phyloP scores from a whole-genome alignment of 306 rosid species.

The Cucurbita maxima region DNA sequence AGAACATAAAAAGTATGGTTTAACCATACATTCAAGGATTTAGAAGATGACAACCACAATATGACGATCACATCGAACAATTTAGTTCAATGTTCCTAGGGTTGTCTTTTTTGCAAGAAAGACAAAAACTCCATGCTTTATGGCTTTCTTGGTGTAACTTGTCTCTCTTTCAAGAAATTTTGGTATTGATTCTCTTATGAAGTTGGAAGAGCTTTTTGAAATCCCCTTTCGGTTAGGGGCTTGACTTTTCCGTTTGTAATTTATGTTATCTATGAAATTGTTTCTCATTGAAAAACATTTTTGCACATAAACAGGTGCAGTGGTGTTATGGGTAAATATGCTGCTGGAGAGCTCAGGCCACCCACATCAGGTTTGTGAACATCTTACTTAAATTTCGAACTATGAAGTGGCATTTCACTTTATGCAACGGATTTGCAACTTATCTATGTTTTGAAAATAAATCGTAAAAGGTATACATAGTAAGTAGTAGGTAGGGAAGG shows the following conservation, averaged over 20 bases:
- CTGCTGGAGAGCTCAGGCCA: constrained; percentile 96
- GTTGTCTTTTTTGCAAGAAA: not conserved
- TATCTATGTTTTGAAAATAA: not conserved
- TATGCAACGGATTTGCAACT: not conserved
- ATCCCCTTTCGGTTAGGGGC: not conserved
- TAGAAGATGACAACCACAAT: too few relatives aligned
- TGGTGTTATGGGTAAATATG: constrained; percentile 98
- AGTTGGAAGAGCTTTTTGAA: not conserved
- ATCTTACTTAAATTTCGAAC: not conserved
- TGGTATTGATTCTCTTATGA: not conserved
- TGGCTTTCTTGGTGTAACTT: not conserved
- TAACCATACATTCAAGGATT: not conserved
- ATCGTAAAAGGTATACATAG: too few relatives aligned
- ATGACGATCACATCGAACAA: too few relatives aligned
- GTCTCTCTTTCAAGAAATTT: not conserved
- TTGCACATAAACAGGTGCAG: constrained; percentile 65
- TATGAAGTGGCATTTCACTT: not conserved
- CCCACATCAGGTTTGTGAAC: constrained; percentile 50
- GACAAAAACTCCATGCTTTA: not conserved
- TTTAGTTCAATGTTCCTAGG: too few relatives aligned
- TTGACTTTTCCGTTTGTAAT: not conserved
- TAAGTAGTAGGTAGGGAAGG: too few relatives aligned
- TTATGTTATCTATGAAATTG: not conserved
- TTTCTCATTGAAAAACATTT: not conserved
- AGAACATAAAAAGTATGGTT: not conserved